A percentile compares a stretch with the other conserved stretches of the same genome.
Conservation (phyloP, 352 stramenopile genomes). For the Pythium scleroteichum region DNA sequence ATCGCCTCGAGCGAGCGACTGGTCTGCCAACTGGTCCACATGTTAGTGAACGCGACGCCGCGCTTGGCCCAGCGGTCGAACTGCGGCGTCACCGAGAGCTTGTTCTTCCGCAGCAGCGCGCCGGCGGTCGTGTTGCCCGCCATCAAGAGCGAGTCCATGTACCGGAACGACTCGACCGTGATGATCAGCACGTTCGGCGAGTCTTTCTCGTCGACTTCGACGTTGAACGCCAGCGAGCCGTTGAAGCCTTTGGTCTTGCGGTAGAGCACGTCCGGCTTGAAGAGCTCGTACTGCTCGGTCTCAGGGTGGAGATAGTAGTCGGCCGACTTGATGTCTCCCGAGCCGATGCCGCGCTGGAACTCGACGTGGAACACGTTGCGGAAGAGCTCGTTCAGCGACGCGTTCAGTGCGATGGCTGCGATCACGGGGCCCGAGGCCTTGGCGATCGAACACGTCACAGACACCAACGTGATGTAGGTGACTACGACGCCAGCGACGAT, state of each 20-base stretch:
- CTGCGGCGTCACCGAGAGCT: slow-evolving; percentile 48
- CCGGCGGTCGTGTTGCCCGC: slow-evolving; percentile 31
- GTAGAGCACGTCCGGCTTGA: slow-evolving; percentile 40
- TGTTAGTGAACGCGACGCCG: slow-evolving; percentile 46
- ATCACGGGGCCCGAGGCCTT: background rate
- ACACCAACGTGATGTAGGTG: background rate
- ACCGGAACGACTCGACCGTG: slow-evolving; percentile 53
- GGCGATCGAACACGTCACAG: slow-evolving; percentile 10
- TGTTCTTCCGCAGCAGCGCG: slow-evolving; percentile 12
- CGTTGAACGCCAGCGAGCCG: slow-evolving; percentile 41
- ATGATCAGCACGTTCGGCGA: slow-evolving; percentile 53
- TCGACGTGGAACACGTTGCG: background rate
- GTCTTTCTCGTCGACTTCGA: slow-evolving; percentile 31
- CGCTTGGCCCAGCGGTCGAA: slow-evolving; percentile 54
- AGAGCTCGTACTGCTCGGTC: slow-evolving; percentile 49
- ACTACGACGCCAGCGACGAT: background rate
- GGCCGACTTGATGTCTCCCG: slow-evolving; percentile 2
- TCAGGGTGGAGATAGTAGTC: slow-evolving; percentile 34
- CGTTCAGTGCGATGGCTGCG: slow-evolving; percentile 16
- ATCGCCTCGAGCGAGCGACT: slow-evolving; percentile 59
- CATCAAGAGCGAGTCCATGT: slow-evolving; percentile 52
- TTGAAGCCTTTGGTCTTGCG: slow-evolving; percentile 38
- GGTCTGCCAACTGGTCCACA: slow-evolving; percentile 59
- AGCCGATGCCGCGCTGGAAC: slow-evolving; percentile 1
- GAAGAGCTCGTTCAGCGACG: slow-evolving; percentile 25